Percentiles rank a stretch among this genome's conserved stretches.
Evolutionary conservation across 1,284 basidiomycete genomes (phyloP).

Genomic region (Leucoagaricus sp.): DNA sequence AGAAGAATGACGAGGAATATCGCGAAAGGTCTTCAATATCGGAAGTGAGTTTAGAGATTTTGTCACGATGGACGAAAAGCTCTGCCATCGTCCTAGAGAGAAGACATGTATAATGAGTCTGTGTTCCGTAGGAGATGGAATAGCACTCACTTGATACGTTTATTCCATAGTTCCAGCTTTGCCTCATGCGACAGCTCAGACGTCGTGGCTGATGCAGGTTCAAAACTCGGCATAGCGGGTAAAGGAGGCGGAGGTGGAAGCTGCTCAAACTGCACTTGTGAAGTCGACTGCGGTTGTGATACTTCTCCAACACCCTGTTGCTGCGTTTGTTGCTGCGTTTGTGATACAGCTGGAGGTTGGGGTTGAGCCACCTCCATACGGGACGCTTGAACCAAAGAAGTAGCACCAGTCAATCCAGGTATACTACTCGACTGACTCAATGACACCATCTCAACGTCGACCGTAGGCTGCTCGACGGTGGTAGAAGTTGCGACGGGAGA

Average conservation of each 20-base stretch:
- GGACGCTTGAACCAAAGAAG: background rate
- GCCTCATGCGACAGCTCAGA: slow-evolving; percentile 6
- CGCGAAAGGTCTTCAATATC: slow-evolving; percentile 10
- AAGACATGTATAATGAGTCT: too few relatives aligned
- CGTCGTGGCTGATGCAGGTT: background rate
- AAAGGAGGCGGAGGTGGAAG: background rate
- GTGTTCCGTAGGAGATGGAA: background rate
- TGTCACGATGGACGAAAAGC: background rate
- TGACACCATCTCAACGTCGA: background rate
- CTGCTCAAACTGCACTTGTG: background rate
- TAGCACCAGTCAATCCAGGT: background rate
- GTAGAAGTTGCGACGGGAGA: background rate
- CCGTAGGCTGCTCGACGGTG: background rate
- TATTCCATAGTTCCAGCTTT: slow-evolving; percentile 9
- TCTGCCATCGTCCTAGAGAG: slow-evolving; percentile 10
- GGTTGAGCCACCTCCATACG: background rate
- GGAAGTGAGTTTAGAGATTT: background rate
- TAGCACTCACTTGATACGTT: slow-evolving; percentile 8
- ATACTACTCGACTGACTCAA: background rate
- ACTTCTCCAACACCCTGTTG: background rate
- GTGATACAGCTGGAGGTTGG: background rate
- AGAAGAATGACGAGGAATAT: background rate
- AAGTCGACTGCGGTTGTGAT: background rate
- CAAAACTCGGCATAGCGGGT: background rate
- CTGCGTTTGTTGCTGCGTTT: background rate